Conservation (phyloP, 768 basidiomycete genomes). For the Podaxis sp. region DNA sequence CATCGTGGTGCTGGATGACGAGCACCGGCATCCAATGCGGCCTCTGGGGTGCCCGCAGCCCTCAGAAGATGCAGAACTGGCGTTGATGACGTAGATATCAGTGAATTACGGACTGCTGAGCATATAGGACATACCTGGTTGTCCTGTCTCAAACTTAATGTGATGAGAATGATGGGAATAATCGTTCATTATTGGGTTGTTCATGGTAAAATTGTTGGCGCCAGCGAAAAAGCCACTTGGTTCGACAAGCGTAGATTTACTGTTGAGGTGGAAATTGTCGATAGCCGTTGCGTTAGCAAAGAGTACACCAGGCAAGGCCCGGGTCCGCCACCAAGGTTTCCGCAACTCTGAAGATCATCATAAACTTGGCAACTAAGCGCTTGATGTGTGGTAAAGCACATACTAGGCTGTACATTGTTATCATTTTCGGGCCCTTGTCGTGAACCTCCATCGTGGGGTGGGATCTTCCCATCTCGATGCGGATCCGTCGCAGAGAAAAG, state of each 20-base stretch:
- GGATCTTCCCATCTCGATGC: background rate
- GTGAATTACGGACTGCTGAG: background rate
- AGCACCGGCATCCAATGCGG: background rate
- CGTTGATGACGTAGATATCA: background rate
- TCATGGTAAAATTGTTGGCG: background rate
- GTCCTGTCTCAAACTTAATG: background rate
- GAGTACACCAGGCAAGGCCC: too few relatives aligned
- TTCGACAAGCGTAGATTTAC: background rate
- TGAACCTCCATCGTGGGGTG: too few relatives aligned
- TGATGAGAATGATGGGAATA: background rate
- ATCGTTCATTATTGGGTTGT: background rate
- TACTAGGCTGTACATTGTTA: too few relatives aligned
- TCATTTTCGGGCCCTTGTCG: too few relatives aligned
- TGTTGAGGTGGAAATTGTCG: background rate
- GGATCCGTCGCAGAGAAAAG: background rate
- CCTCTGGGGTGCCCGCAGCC: background rate
- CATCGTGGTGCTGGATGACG: background rate
- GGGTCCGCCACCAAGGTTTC: too few relatives aligned
- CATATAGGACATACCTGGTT: background rate
- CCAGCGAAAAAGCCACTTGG: background rate
- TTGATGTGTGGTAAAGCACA: too few relatives aligned
- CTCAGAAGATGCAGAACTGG: background rate
- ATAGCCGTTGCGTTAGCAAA: too few relatives aligned
- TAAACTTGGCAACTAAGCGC: too few relatives aligned
- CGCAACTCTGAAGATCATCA: too few relatives aligned